phyloP scores from a whole-genome alignment of 1,139 yeast species.

The Scheffersomyces cryptocercus region DNA sequence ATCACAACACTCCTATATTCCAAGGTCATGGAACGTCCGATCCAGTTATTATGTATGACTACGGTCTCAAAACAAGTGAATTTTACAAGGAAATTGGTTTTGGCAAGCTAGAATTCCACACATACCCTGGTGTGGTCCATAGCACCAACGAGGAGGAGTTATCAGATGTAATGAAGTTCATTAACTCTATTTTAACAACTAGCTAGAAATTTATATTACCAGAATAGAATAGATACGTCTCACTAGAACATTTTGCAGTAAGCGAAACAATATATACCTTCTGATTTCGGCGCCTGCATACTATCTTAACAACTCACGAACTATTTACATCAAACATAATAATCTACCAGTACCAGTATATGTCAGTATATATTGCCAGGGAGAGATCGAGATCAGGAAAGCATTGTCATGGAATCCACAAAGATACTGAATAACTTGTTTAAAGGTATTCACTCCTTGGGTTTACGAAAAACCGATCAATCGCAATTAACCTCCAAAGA shows the following conservation, averaged over 20 bases:
- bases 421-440: not conserved
- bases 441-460: conserved; percentile 2
- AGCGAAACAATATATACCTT: not conserved
- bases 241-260: not conserved
- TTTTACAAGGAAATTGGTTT: conserved; percentile 54
- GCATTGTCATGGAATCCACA: not conserved
- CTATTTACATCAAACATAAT: not conserved
- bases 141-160: conserved; percentile 69
- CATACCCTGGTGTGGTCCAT: conserved; percentile 68
- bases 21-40: conserved; percentile 88
- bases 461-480: conserved; percentile 2
- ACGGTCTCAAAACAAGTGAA: conserved; percentile 51
- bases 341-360: not conserved
- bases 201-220: not conserved
- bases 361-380: not conserved
- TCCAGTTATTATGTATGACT: conserved; percentile 55
- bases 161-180: conserved; percentile 55
- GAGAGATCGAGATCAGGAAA: too few relatives aligned
- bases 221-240: not conserved
- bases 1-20: conserved; percentile 72
- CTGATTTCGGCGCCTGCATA: not conserved
- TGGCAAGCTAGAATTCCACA: conserved; percentile 53
- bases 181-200: conserved; percentile 23
- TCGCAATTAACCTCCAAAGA: conserved; percentile 51
- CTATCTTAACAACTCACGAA: not conserved